These are phyloP conservation scores for Syncephalastrum sp. DNA, from an alignment of 371 early-diverging fungal species.

Conservation along the genomic window DNA sequence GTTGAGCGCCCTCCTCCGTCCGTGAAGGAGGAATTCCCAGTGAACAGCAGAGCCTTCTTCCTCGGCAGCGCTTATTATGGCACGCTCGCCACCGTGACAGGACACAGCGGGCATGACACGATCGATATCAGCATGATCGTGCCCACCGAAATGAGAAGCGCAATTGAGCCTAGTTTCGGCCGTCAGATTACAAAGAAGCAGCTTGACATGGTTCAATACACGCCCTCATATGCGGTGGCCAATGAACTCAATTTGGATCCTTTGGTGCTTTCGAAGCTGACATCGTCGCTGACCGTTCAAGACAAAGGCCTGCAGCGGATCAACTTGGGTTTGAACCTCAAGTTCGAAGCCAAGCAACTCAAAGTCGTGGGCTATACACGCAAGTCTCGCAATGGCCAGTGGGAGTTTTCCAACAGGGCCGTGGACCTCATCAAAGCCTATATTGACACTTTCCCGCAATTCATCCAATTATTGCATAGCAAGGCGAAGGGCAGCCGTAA, in stretches of 20 bases:
- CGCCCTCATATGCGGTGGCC: conserved; percentile 65
- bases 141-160: conserved; percentile 25
- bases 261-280: conserved; percentile 76
- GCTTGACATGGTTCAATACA: conserved; percentile 47
- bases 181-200: conserved; percentile 48
- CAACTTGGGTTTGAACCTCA: conserved; percentile 86
- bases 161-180: conserved; percentile 57
- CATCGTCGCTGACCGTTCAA: conserved; percentile 74
- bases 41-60: conserved; percentile 69
- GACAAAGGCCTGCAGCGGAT: conserved; percentile 57
- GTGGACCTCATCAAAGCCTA: conserved; percentile 72
- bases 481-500: conserved; percentile 29
- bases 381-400: conserved; percentile 66
- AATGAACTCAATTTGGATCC: conserved; percentile 60
- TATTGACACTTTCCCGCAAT: conserved; percentile 67
- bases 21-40: conserved; percentile 65
- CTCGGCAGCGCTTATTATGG: conserved; percentile 74
- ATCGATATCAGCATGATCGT: conserved; percentile 55
- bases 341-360: conserved; percentile 82
- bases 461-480: conserved; percentile 63
- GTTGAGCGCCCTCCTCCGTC: conserved; percentile 56
- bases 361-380: conserved; percentile 88
- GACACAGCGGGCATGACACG: conserved; percentile 44
- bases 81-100: conserved; percentile 67
- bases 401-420: conserved; percentile 86